phyloP scores from a whole-genome alignment of 768 basidiomycete genomes.

The Suillus brevipes region DNA sequence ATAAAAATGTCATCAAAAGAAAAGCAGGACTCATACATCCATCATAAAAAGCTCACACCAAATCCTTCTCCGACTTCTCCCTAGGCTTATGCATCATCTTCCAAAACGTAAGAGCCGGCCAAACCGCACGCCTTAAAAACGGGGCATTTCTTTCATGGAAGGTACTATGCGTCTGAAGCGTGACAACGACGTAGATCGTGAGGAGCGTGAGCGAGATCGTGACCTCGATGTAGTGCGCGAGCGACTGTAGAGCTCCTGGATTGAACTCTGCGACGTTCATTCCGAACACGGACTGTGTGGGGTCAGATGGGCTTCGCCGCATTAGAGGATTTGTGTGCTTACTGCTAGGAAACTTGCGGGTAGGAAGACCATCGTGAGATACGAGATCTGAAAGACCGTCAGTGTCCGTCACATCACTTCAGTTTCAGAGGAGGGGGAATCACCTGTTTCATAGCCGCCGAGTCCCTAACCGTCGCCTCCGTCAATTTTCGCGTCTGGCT shows the following conservation, averaged over 20 bases:
- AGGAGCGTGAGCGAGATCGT: conserved; percentile 49
- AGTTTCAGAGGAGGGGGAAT: conserved; percentile 11
- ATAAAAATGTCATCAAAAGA: too few species aligned
- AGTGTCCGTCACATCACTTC: conserved; percentile 21
- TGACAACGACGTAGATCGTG: conserved; percentile 56
- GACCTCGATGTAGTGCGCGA: conserved; percentile 40
- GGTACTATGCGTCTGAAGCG: conserved; percentile 42
- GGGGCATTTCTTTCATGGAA: conserved; percentile 21
- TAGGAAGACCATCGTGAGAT: conserved; percentile 62
- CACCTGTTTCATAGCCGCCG: conserved; percentile 40
- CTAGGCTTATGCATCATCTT: not conserved
- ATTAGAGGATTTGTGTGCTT: not conserved
- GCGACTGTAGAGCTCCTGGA: conserved; percentile 26
- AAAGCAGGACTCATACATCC: too few species aligned
- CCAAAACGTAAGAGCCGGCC: conserved; percentile 21
- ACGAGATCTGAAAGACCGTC: conserved; percentile 33
- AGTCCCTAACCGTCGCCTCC: conserved; percentile 42
- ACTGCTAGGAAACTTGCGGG: conserved; percentile 49
- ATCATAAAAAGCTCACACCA: not conserved
- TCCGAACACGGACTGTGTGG: conserved; percentile 47
- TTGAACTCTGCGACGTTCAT: conserved; percentile 56
- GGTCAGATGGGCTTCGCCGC: not conserved
- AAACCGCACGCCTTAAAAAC: conserved; percentile 20
- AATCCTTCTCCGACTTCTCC: not conserved
- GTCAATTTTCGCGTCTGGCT: conserved; percentile 53